Percentiles rank a stretch among this genome's conserved stretches.
These are phyloP conservation scores for Phaseolus lunatus DNA, from an alignment of 306 rosid species.

Conservation along the genomic window DNA sequence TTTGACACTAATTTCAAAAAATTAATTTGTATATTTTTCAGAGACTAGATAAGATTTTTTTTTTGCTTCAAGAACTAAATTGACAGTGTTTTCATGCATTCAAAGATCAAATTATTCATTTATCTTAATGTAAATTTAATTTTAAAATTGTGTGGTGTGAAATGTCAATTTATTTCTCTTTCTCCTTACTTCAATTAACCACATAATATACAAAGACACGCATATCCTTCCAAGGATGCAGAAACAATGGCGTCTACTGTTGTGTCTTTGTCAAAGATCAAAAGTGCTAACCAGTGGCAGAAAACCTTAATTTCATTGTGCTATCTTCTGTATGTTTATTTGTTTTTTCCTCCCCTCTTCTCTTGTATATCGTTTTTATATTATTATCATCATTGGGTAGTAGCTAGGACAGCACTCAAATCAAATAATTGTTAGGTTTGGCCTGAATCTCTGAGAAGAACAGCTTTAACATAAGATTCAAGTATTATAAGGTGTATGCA, in stretches of 20 bases:
- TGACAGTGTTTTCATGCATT: too few relatives aligned
- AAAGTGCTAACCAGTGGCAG: conserved; percentile 42
- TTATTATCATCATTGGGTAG: not conserved
- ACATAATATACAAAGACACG: not conserved
- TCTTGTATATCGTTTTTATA: not conserved
- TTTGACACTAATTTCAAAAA: too few relatives aligned
- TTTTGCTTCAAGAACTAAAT: too few relatives aligned
- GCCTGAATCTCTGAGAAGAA: conserved; percentile 38
- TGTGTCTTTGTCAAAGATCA: conserved; percentile 46
- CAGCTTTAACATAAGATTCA: conserved; percentile 40
- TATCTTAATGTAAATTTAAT: not conserved
- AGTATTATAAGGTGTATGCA: conserved; percentile 33
- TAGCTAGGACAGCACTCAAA: conserved; percentile 36
- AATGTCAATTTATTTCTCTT: conserved; percentile 8
- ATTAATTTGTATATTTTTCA: too few relatives aligned
- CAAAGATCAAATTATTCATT: too few relatives aligned
- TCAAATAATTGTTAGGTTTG: conserved; percentile 48
- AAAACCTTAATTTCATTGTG: conserved; percentile 41
- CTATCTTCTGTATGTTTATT: conserved; percentile 15
- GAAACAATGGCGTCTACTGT: conserved; percentile 38
- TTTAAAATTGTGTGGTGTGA: conserved; percentile 6
- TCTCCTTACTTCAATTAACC: not conserved
- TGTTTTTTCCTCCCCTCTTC: not conserved
- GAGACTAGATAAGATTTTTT: too few relatives aligned
- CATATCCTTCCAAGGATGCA: conserved; percentile 37